Base-by-base conservation (phyloP, 2,329 filamentous ascomycete genomes). In the Alternaria brassicicola region DNA sequence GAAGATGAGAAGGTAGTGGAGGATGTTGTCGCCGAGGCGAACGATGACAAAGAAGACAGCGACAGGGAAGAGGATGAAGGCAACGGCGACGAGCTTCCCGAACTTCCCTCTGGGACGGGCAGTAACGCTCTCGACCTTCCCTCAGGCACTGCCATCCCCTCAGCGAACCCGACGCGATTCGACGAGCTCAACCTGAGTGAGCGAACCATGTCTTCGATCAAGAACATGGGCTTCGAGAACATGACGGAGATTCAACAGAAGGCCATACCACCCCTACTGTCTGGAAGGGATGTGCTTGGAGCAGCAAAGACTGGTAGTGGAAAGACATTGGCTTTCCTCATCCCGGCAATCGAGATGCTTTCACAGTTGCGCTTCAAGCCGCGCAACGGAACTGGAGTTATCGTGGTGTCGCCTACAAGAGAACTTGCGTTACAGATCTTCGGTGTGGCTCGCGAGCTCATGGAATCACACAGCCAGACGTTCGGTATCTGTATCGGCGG, bases 401-500 rank as follows among this genome's bases (percentile, higher is more conserved):
- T 98, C 65, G 88, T 98, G 19, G 90, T 98, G 30, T 95, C 93
- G 10, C 55, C 55, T 9, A 57, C 55, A 7, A 52, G 55, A 31
- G 55, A 57, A 35, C 19, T 58, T 39, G 51, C 55, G 25, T 51
- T 55, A 13, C 55, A 58, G 12, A 58, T 98, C 64, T 98, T 97
- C 71, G 93, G 93, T 61, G 95, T 98, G 28, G 95, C 94, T 1
- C 84, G 93, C 57, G 94, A 98, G 79, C 86, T 99, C 52, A 93
- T 98, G 89, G 88, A 89, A 66, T 87, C 93, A 78, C 93, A 98
- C 80, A 94, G 91, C n/a, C 94, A 91, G 70, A 97, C 94, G 5
- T 96, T 93, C 71, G 94, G 94, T 51, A 97, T 98, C 59, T 91
- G 96, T 59, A 99, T 99, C 69, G 95, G 95, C 62, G 95, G 95